These are phyloP conservation scores for Clavulina sp. DNA, from an alignment of 768 basidiomycete species.

Conservation along the genomic window DNA sequence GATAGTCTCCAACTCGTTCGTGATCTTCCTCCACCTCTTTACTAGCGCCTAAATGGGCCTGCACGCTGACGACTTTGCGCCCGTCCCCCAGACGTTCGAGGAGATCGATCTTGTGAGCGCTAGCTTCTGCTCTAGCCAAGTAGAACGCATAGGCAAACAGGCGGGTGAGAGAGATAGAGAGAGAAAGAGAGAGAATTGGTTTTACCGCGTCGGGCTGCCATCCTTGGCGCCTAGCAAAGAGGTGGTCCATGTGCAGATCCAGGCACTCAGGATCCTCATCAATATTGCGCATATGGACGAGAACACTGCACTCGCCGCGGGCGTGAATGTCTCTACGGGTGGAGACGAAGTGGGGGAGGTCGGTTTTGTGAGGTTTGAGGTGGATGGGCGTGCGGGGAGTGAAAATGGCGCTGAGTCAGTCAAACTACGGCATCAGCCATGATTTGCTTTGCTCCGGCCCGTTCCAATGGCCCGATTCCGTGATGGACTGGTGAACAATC, in stretches of 20 bases:
- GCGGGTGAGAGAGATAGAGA: too few relatives aligned
- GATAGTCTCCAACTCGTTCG: constrained; percentile 35
- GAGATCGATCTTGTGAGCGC: constrained; percentile 33
- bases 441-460: constrained; percentile 15
- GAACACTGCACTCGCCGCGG: not conserved
- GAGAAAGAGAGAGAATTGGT: too few relatives aligned
- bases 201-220: too few relatives aligned
- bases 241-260: constrained; percentile 77
- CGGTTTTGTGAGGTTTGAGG: constrained; percentile 49
- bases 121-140: constrained; percentile 62
- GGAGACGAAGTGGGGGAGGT: constrained; percentile 27
- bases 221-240: too few relatives aligned
- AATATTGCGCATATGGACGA: constrained; percentile 72
- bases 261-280: constrained; percentile 51
- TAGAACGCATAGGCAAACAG: constrained; percentile 61
- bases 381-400: constrained; percentile 21
- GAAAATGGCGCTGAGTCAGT: constrained; percentile 31
- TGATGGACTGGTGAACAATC: constrained; percentile 2
- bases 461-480: not conserved
- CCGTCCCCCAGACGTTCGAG: constrained; percentile 53
- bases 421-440: constrained; percentile 64
- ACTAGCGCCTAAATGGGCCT: constrained; percentile 69
- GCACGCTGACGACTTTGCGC: constrained; percentile 39
- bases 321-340: constrained; percentile 18
- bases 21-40: constrained; percentile 63